Percentiles rank a stretch among this genome's conserved stretches.
These are phyloP conservation scores for Ogataea methylovora DNA, from an alignment of 805 yeast species.

Conservation along the genomic window DNA sequence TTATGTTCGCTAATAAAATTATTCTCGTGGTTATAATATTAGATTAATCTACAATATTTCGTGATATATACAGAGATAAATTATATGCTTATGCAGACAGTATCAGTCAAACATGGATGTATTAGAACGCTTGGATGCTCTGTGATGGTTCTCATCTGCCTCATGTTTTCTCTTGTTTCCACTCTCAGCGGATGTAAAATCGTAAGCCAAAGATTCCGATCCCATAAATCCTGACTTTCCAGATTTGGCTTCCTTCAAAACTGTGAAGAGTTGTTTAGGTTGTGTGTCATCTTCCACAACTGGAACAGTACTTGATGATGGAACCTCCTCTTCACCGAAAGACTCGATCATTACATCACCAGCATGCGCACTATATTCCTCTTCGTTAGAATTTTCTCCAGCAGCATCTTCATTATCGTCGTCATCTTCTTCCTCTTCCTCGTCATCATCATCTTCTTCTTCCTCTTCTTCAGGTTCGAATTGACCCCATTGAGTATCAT, in stretches of 20 bases:
- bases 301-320: slow-evolving; percentile 1
- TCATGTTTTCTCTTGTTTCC: too few species aligned
- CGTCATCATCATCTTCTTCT: slow-evolving; percentile 23
- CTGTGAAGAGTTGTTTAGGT: slow-evolving; percentile 21
- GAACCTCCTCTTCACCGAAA: slow-evolving; percentile 14
- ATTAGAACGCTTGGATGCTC: too few species aligned
- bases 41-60: too few species aligned
- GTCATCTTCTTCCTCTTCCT: slow-evolving; percentile 19
- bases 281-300: slow-evolving; percentile 9
- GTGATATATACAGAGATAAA: too few species aligned
- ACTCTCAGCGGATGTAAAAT: too few species aligned
- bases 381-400: slow-evolving; percentile 21
- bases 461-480: slow-evolving; percentile 27
- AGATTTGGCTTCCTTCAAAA: slow-evolving; percentile 20
- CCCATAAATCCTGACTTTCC: slow-evolving; percentile 21
- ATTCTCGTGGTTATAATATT: too few species aligned
- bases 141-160: too few species aligned
- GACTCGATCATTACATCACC: slow-evolving; percentile 22
- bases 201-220: slow-evolving; percentile 18
- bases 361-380: slow-evolving; percentile 15
- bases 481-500: slow-evolving; percentile 23
- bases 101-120: too few species aligned
- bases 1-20: too few species aligned
- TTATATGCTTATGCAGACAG: too few species aligned
- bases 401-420: slow-evolving; percentile 11